Evolutionary conservation across 148 eudicot species (phyloP).

Genomic region (Vaccinium macrocarpon): DNA sequence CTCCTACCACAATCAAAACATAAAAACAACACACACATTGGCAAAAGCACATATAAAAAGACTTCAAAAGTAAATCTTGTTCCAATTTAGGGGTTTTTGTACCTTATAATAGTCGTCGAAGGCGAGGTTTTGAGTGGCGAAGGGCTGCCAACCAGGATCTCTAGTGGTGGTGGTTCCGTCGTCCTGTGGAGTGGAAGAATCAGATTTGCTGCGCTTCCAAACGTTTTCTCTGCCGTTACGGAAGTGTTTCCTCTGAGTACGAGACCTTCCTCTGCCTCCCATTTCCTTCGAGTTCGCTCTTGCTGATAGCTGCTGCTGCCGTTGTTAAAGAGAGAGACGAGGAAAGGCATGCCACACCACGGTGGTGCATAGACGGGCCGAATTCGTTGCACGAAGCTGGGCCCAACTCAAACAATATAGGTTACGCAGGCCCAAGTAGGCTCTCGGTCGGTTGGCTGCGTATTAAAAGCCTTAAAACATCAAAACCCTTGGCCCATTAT

Average conservation of each 20-base stretch:
- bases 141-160: slow-evolving; percentile 61
- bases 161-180: slow-evolving; percentile 14
- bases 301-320: background rate
- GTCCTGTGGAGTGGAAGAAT: slow-evolving; percentile 17
- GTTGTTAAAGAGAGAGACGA: background rate
- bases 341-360: too few species aligned
- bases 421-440: too few species aligned
- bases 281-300: background rate
- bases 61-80: background rate
- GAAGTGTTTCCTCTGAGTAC: slow-evolving; percentile 90
- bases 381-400: too few species aligned
- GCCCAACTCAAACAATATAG: too few species aligned
- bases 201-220: slow-evolving; percentile 62
- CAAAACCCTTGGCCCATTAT: too few species aligned
- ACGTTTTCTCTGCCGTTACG: slow-evolving; percentile 73
- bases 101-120: slow-evolving; percentile 93
- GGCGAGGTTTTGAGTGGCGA: slow-evolving; percentile 57
- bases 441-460: too few species aligned
- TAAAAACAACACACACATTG: background rate
- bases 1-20: slow-evolving; percentile 41
- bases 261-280: slow-evolving; percentile 74
- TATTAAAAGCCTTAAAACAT: too few species aligned
- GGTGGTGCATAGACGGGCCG: too few species aligned
- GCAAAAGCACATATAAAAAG: background rate
- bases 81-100: background rate